Evolutionary conservation across 768 basidiomycete species (phyloP).

Genomic region (Neoboletus magnificus): DNA sequence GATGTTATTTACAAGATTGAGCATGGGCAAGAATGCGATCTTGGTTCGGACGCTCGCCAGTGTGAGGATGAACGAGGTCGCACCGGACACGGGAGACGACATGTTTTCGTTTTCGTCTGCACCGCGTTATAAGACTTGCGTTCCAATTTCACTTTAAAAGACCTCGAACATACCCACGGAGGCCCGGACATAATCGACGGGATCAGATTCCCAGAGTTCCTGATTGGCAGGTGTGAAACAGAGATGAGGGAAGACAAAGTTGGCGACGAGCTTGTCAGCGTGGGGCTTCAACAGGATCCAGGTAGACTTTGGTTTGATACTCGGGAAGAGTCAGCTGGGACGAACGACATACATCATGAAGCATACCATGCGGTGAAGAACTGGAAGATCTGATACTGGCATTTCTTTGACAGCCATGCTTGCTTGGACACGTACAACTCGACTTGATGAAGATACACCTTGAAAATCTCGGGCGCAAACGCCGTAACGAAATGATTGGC

Average conservation of each 20-base stretch:
- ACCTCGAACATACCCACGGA: slow-evolving; percentile 55
- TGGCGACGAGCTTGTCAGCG: slow-evolving; percentile 70
- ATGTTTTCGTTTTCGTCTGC: slow-evolving; percentile 81
- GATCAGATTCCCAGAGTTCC: slow-evolving; percentile 76
- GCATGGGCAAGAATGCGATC: slow-evolving; percentile 75
- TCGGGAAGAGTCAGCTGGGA: slow-evolving; percentile 32
- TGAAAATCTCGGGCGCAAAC: slow-evolving; percentile 87
- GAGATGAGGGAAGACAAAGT: slow-evolving; percentile 83
- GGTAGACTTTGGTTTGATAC: slow-evolving; percentile 91
- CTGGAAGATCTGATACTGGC: slow-evolving; percentile 76
- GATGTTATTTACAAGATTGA: slow-evolving; percentile 74
- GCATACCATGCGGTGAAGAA: slow-evolving; percentile 87
- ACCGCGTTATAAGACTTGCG: neutral
- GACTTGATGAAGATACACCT: slow-evolving; percentile 62
- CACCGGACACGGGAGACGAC: slow-evolving; percentile 72
- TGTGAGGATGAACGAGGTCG: slow-evolving; percentile 76
- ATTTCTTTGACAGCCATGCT: slow-evolving; percentile 79
- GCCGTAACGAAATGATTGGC: slow-evolving; percentile 71
- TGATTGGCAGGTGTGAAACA: slow-evolving; percentile 68
- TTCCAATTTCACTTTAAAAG: neutral
- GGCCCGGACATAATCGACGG: slow-evolving; percentile 76
- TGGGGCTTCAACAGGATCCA: slow-evolving; percentile 88
- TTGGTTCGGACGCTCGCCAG: slow-evolving; percentile 79
- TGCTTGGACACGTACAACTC: slow-evolving; percentile 72
- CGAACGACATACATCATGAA: neutral